These are phyloP conservation scores for Fusarium longipes DNA, from an alignment of 2,329 filamentous ascomycete species.

Conservation along the genomic window DNA sequence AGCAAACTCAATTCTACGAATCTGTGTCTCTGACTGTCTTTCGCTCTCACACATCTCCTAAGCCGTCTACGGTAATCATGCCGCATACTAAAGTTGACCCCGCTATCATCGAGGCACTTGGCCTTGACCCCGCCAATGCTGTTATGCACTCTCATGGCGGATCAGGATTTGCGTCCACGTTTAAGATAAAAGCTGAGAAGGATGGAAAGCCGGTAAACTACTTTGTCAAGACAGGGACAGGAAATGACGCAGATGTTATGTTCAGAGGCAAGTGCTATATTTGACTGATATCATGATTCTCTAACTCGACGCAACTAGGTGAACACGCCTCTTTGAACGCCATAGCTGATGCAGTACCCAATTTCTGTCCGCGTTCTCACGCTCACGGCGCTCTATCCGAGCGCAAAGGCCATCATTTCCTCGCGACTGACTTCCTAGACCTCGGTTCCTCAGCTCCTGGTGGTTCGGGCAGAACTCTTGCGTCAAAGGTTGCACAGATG, in stretches of 20 bases:
- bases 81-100: slow-evolving; percentile 30
- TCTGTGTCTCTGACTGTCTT: background rate
- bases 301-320: slow-evolving; percentile 59
- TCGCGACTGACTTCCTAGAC: slow-evolving; percentile 85
- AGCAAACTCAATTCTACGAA: background rate
- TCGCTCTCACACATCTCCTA: background rate
- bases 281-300: slow-evolving; percentile 2
- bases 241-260: slow-evolving; percentile 71
- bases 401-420: slow-evolving; percentile 64
- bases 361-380: slow-evolving; percentile 79
- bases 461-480: slow-evolving; percentile 69
- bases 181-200: slow-evolving; percentile 61
- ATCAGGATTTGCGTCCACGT: slow-evolving; percentile 76
- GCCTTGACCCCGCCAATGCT: slow-evolving; percentile 70
- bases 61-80: background rate
- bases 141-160: slow-evolving; percentile 71
- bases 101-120: slow-evolving; percentile 53
- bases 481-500: slow-evolving; percentile 79
- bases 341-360: slow-evolving; percentile 76
- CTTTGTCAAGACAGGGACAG: slow-evolving; percentile 78
- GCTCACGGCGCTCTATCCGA: slow-evolving; percentile 73
- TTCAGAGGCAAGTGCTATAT: slow-evolving; percentile 66
- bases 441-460: slow-evolving; percentile 59
- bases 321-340: slow-evolving; percentile 88
- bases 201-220: slow-evolving; percentile 66